Evolutionary conservation across 2,329 filamentous ascomycete species (phyloP).

Genomic region (Exophiala lecanii-corni): DNA sequence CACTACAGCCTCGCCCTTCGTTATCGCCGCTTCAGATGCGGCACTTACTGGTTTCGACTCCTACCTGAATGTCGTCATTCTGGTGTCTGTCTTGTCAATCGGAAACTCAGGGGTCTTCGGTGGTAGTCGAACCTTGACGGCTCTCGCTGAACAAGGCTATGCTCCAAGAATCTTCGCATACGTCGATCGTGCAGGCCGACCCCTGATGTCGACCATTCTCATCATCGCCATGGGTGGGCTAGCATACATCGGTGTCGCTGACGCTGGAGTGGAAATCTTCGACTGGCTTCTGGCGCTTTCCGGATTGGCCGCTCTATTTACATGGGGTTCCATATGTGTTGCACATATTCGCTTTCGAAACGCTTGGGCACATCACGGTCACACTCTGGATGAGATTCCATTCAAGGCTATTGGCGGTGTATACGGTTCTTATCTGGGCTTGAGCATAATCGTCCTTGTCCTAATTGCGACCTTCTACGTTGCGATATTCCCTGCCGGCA

Average conservation of each 20-base stretch:
- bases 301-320: slow-evolving; percentile 59
- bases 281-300: slow-evolving; percentile 62
- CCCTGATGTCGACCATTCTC: slow-evolving; percentile 36
- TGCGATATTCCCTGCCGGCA: slow-evolving; percentile 9
- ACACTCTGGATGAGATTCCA: slow-evolving; percentile 69
- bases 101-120: slow-evolving; percentile 56
- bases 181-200: slow-evolving; percentile 43
- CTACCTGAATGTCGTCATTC: slow-evolving; percentile 65
- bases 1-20: slow-evolving; percentile 56
- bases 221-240: slow-evolving; percentile 38
- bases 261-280: slow-evolving; percentile 50
- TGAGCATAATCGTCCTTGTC: slow-evolving; percentile 46
- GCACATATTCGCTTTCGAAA: slow-evolving; percentile 78
- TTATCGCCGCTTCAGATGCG: slow-evolving; percentile 58
- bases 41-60: slow-evolving; percentile 57
- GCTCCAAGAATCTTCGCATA: slow-evolving; percentile 42
- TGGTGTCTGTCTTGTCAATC: slow-evolving; percentile 56
- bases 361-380: slow-evolving; percentile 68
- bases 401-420: slow-evolving; percentile 77
- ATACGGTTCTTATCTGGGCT: slow-evolving; percentile 73
- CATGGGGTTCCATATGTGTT: slow-evolving; percentile 62
- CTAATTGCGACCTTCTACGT: slow-evolving; percentile 1
- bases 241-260: slow-evolving; percentile 36
- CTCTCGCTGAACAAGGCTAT: slow-evolving; percentile 44
- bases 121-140: slow-evolving; percentile 53